Evolutionary conservation across 2,329 filamentous ascomycete species (phyloP).

Genomic region (Talaromyces marneffei): DNA sequence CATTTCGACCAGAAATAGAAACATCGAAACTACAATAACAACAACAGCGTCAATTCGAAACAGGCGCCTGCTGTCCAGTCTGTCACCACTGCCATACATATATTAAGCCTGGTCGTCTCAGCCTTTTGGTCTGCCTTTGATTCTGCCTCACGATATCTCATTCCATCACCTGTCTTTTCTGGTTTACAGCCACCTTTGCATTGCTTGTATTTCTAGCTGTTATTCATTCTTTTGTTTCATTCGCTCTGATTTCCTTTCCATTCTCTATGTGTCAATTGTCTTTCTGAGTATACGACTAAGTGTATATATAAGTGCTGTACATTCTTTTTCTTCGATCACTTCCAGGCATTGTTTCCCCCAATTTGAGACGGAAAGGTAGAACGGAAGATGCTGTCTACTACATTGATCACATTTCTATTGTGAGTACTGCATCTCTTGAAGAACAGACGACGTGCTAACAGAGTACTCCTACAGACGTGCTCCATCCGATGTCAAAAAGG

Average conservation of each 20-base stretch:
- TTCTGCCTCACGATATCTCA: conserved; percentile 6
- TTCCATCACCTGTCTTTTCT: not conserved
- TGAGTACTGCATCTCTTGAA: conserved; percentile 8
- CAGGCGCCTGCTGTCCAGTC: conserved; percentile 5
- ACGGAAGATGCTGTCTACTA: conserved; percentile 15
- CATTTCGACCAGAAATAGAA: conserved; percentile 13
- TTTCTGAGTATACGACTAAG: not conserved
- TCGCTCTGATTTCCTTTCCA: not conserved
- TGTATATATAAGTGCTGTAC: not conserved
- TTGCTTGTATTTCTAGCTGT: conserved; percentile 12
- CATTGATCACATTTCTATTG: conserved; percentile 18
- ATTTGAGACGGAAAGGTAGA: not conserved
- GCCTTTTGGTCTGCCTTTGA: not conserved
- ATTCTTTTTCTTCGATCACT: not conserved
- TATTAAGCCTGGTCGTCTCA: not conserved
- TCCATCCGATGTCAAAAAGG: conserved; percentile 47
- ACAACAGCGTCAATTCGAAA: conserved; percentile 12
- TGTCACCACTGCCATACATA: not conserved
- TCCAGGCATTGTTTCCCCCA: not conserved
- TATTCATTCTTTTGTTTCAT: conserved; percentile 6
- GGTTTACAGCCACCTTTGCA: conserved; percentile 3
- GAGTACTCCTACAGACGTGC: conserved; percentile 25
- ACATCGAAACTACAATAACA: conserved; percentile 7
- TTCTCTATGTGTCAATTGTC: not conserved
- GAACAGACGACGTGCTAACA: not conserved